phyloP scores from a whole-genome alignment of 345 rosid species.

The Salix exigua region DNA sequence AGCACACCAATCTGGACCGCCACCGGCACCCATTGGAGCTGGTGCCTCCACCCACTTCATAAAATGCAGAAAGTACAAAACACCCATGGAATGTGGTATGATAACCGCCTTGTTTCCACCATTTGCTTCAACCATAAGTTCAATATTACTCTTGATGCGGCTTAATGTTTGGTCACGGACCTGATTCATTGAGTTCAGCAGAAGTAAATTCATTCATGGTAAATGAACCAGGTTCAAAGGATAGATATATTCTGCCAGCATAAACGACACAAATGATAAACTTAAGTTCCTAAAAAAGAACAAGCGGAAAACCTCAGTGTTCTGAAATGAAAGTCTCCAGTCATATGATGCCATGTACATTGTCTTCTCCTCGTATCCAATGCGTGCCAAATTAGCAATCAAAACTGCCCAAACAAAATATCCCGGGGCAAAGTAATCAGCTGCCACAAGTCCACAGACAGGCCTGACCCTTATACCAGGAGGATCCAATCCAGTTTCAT shows the following conservation, averaged over 20 bases:
- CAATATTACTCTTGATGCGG: conserved; percentile 74
- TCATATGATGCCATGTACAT: conserved; percentile 99
- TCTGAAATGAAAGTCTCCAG: conserved; percentile 93
- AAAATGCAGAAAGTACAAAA: conserved; percentile 79
- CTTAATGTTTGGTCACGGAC: conserved; percentile 85
- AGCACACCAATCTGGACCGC: conserved; percentile 92
- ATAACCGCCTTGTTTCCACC: conserved; percentile 82
- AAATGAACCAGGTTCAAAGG: not conserved
- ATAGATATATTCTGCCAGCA: conserved; percentile 1
- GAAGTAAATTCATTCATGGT: conserved; percentile 3
- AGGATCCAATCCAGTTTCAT: conserved; percentile 94
- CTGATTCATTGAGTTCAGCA: conserved; percentile 34
- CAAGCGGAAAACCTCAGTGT: conserved; percentile 65
- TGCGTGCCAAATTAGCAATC: conserved; percentile 87
- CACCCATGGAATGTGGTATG: conserved; percentile 99
- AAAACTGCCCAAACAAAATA: conserved; percentile 97
- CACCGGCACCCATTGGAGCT: conserved; percentile 95
- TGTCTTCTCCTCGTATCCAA: conserved; percentile 93
- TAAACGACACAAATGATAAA: conserved; percentile 4
- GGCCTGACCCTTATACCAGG: conserved; percentile 72
- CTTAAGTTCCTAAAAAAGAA: not conserved
- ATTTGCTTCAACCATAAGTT: conserved; percentile 76
- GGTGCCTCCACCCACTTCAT: conserved; percentile 99
- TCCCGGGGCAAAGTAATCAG: conserved; percentile 94
- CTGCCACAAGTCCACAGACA: conserved; percentile 93